phyloP scores from a whole-genome alignment of 805 yeast genomes.

The Phaffomyces opuntiae region DNA sequence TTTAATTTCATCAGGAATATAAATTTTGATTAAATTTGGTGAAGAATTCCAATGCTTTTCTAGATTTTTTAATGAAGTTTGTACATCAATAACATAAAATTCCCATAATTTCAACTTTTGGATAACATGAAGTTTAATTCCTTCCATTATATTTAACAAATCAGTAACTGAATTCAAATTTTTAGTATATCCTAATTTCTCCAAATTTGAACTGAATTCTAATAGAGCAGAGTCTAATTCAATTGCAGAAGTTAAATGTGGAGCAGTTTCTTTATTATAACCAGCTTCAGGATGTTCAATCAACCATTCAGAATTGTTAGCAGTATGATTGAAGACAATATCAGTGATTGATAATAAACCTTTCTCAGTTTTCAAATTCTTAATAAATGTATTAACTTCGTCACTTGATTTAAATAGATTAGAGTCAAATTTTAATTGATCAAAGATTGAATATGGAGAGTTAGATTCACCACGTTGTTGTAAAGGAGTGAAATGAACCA shows the following conservation, averaged over 20 bases:
- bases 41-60: slow-evolving; percentile 29
- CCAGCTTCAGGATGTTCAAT: slow-evolving; percentile 86
- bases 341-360: slow-evolving; percentile 78
- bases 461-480: slow-evolving; percentile 84
- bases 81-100: slow-evolving; percentile 66
- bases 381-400: slow-evolving; percentile 48
- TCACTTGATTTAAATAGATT: slow-evolving; percentile 45
- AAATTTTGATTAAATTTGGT: slow-evolving; percentile 23
- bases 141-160: slow-evolving; percentile 54
- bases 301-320: slow-evolving; percentile 84
- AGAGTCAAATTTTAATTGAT: slow-evolving; percentile 76
- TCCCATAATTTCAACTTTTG: slow-evolving; percentile 76
- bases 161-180: slow-evolving; percentile 45
- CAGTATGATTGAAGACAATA: slow-evolving; percentile 92
- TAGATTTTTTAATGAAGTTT: slow-evolving; percentile 32
- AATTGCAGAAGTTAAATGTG: slow-evolving; percentile 79
- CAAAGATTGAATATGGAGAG: slow-evolving; percentile 89
- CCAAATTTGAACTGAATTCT: slow-evolving; percentile 55
- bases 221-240: slow-evolving; percentile 69
- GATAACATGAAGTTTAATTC: slow-evolving; percentile 61
- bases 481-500: slow-evolving; percentile 94
- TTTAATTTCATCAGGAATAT: slow-evolving; percentile 39
- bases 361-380: slow-evolving; percentile 42
- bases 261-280: slow-evolving; percentile 79
- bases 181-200: slow-evolving; percentile 55